These are phyloP conservation scores for Teratosphaeria destructans DNA, from an alignment of 2,329 filamentous ascomycete genomes.

Conservation along the genomic window DNA sequence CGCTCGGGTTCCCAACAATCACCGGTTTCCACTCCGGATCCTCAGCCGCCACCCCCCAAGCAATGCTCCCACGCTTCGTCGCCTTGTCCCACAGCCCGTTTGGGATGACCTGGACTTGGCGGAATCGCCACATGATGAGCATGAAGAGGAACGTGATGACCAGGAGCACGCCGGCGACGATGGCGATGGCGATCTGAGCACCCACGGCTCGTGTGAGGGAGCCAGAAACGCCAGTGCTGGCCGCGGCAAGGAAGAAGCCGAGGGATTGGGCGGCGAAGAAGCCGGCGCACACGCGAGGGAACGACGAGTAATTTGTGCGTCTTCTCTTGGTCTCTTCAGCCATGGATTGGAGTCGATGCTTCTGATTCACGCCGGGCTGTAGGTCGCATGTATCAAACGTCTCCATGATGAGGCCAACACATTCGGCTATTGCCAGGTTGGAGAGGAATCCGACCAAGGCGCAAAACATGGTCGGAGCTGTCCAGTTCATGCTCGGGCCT, in stretches of 20 bases:
- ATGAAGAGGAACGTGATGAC: slow-evolving; percentile 54
- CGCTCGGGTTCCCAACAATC: slow-evolving; percentile 61
- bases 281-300: slow-evolving; percentile 61
- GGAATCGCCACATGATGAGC: slow-evolving; percentile 53
- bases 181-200: slow-evolving; percentile 56
- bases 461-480: slow-evolving; percentile 57
- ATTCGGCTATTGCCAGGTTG: slow-evolving; percentile 64
- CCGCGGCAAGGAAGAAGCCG: slow-evolving; percentile 59
- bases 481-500: slow-evolving; percentile 50
- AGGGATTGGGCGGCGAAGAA: slow-evolving; percentile 61
- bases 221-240: slow-evolving; percentile 59
- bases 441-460: slow-evolving; percentile 59
- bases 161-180: slow-evolving; percentile 58
- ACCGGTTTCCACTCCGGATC: slow-evolving; percentile 57
- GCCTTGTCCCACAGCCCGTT: slow-evolving; percentile 37
- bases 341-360: slow-evolving; percentile 36
- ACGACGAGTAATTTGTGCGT: slow-evolving; percentile 63
- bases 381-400: slow-evolving; percentile 73
- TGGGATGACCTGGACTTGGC: slow-evolving; percentile 58
- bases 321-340: slow-evolving; percentile 34
- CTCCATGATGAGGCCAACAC: slow-evolving; percentile 69
- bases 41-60: slow-evolving; percentile 36
- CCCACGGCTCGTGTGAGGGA: slow-evolving; percentile 54
- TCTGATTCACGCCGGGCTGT: slow-evolving; percentile 56
- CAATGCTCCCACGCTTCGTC: slow-evolving; percentile 36